A percentile compares a stretch with the other conserved stretches of the same genome.
These are phyloP conservation scores for Isatis tinctoria DNA, from an alignment of 345 rosid species.

Conservation along the genomic window DNA sequence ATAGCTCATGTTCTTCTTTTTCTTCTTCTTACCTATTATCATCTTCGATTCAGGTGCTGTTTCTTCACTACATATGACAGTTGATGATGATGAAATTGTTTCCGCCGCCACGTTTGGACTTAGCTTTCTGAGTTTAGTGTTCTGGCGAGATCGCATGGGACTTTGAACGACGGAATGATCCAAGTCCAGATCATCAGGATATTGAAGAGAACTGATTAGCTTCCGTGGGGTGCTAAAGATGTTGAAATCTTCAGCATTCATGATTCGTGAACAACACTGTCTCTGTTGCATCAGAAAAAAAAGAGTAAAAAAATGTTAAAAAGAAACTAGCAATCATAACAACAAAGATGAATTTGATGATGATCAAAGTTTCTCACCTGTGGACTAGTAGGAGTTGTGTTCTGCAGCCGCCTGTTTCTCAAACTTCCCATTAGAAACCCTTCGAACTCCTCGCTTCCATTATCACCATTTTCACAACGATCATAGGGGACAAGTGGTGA, in stretches of 20 bases:
- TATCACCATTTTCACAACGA: slow-evolving; percentile 28
- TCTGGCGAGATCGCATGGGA: slow-evolving; percentile 38
- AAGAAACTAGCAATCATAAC: not conserved
- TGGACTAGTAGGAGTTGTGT: slow-evolving; percentile 68
- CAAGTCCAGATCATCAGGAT: slow-evolving; percentile 44
- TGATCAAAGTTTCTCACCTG: slow-evolving; percentile 46
- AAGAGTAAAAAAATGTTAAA: not conserved
- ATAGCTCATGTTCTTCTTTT: slow-evolving; percentile 25
- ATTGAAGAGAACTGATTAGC: slow-evolving; percentile 76
- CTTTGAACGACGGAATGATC: slow-evolving; percentile 46
- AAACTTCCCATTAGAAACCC: slow-evolving; percentile 55
- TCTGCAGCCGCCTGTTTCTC: slow-evolving; percentile 37
- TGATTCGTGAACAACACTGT: slow-evolving; percentile 42
- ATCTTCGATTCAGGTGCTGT: slow-evolving; percentile 20
- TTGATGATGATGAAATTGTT: slow-evolving; percentile 51
- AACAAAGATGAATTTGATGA: slow-evolving; percentile 43
- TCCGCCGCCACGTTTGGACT: slow-evolving; percentile 42
- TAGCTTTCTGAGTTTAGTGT: slow-evolving; percentile 31
- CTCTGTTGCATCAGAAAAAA: slow-evolving; percentile 42
- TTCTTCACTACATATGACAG: slow-evolving; percentile 7
- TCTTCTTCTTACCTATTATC: slow-evolving; percentile 16
- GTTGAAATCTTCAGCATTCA: slow-evolving; percentile 45
- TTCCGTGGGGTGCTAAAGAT: slow-evolving; percentile 81
- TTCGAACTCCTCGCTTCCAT: slow-evolving; percentile 35
- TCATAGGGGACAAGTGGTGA: slow-evolving; percentile 41